These are phyloP conservation scores for Rhipidocladum racemiflorum DNA, from an alignment of 176 grass and related monocot species.

Conservation along the genomic window DNA sequence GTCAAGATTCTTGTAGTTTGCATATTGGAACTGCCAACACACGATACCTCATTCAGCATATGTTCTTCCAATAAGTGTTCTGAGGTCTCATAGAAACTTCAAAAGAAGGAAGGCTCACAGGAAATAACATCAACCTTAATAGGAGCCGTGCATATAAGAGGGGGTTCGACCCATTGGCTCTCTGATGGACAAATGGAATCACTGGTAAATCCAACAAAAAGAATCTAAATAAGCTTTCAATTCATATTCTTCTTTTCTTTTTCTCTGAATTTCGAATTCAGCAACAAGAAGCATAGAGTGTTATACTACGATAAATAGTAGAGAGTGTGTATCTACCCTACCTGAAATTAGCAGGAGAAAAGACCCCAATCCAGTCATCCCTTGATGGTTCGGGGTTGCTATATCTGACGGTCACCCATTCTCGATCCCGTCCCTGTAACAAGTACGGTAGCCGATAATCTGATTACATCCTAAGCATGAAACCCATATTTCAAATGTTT, in stretches of 20 bases:
- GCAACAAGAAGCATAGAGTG: not conserved
- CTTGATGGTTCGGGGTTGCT: slow-evolving; percentile 57
- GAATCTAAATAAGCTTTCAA: not conserved
- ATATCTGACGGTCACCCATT: slow-evolving; percentile 75
- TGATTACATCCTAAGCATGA: not conserved
- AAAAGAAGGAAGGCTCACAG: not conserved
- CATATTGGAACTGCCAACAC: slow-evolving; percentile 70
- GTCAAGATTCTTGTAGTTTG: slow-evolving; percentile 54
- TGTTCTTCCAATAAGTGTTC: not conserved
- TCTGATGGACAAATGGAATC: slow-evolving; percentile 61
- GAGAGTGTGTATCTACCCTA: slow-evolving; percentile 35
- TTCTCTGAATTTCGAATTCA: not conserved
- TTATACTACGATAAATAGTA: not conserved
- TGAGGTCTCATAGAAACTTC: not conserved
- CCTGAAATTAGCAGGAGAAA: slow-evolving; percentile 90
- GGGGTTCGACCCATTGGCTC: slow-evolving; percentile 57
- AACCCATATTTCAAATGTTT: not conserved
- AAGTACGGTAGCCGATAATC: slow-evolving; percentile 1
- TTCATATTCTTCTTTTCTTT: not conserved
- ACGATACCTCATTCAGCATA: slow-evolving; percentile 15
- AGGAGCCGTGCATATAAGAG: slow-evolving; percentile 83
- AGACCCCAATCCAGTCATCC: slow-evolving; percentile 91
- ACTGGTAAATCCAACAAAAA: slow-evolving; percentile 36
- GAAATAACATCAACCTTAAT: slow-evolving; percentile 59
- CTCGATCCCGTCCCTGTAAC: slow-evolving; percentile 58